Conservation (phyloP, 352 stramenopile genomes). For the Achlya hypogyna region DNA sequence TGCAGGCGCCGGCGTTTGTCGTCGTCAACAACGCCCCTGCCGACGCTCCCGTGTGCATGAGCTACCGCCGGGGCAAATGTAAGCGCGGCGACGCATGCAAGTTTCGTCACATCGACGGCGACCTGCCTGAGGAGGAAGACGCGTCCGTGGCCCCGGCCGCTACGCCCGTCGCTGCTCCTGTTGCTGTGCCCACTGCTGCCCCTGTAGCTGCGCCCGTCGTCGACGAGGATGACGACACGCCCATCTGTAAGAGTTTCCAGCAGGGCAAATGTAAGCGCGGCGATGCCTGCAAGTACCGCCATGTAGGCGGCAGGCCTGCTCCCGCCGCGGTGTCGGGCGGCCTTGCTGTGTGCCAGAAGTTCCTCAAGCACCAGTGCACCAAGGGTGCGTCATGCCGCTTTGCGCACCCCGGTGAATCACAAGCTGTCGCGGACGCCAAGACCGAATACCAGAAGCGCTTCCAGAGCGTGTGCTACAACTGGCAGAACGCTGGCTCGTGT, state of each 20-base stretch:
- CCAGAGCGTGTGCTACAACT: slow-evolving; percentile 34
- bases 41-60: slow-evolving; percentile 60
- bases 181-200: not conserved
- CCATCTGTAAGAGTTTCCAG: slow-evolving; percentile 54
- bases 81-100: slow-evolving; percentile 48
- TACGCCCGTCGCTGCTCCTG: not conserved
- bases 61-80: slow-evolving; percentile 66
- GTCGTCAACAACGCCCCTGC: slow-evolving; percentile 25
- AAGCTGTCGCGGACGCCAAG: not conserved
- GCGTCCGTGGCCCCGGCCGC: not conserved
- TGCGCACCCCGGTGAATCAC: slow-evolving; percentile 24
- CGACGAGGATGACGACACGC: slow-evolving; percentile 35
- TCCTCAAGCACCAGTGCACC: slow-evolving; percentile 37
- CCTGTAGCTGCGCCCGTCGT: not conserved
- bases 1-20: not conserved
- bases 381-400: slow-evolving; percentile 46
- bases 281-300: slow-evolving; percentile 44
- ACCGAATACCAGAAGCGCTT: slow-evolving; percentile 32
- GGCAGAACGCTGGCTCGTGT: slow-evolving; percentile 26
- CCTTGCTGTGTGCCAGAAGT: slow-evolving; percentile 26
- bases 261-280: slow-evolving; percentile 66
- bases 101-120: slow-evolving; percentile 35
- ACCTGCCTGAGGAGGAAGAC: slow-evolving; percentile 8
- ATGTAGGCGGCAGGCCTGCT: slow-evolving; percentile 22
- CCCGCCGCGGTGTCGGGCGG: not conserved